Conservation (phyloP, 495 filamentous ascomycete species). For the Penicillium desertorum region DNA sequence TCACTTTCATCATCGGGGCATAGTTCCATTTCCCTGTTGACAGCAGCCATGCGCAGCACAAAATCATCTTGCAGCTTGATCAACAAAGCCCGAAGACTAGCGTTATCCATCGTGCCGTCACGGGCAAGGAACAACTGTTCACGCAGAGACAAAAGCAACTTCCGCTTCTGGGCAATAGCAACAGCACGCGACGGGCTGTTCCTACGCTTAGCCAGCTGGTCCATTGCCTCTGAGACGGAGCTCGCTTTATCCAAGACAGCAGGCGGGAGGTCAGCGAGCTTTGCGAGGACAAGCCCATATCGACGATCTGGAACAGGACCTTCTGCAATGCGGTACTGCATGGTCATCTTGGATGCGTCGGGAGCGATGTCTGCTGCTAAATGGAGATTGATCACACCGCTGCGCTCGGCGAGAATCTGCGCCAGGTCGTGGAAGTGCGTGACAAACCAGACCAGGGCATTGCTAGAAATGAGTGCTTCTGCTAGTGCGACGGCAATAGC, state of each 20-base stretch:
- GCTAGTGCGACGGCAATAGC: conserved; percentile 86
- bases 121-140: conserved; percentile 73
- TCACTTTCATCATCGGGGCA: conserved; percentile 15
- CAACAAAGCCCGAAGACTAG: conserved; percentile 62
- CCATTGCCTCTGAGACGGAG: conserved; percentile 59
- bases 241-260: conserved; percentile 66
- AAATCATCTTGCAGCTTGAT: conserved; percentile 75
- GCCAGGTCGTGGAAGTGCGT: conserved; percentile 90
- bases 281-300: conserved; percentile 76
- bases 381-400: conserved; percentile 78
- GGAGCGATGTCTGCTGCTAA: conserved; percentile 66
- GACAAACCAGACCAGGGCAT: conserved; percentile 81
- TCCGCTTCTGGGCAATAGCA: conserved; percentile 60
- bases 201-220: conserved; percentile 49
- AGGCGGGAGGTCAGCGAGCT: conserved; percentile 69
- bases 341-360: conserved; percentile 61
- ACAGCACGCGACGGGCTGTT: conserved; percentile 58
- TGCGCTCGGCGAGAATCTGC: conserved; percentile 67
- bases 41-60: conserved; percentile 64
- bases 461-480: conserved; percentile 77
- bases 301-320: conserved; percentile 70
- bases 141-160: conserved; percentile 68
- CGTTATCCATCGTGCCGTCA: conserved; percentile 65
- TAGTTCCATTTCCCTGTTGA: conserved; percentile 43
- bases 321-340: conserved; percentile 77